phyloP scores from a whole-genome alignment of 129 eudicot species.

The Chrysanthemum lavandulifolium region DNA sequence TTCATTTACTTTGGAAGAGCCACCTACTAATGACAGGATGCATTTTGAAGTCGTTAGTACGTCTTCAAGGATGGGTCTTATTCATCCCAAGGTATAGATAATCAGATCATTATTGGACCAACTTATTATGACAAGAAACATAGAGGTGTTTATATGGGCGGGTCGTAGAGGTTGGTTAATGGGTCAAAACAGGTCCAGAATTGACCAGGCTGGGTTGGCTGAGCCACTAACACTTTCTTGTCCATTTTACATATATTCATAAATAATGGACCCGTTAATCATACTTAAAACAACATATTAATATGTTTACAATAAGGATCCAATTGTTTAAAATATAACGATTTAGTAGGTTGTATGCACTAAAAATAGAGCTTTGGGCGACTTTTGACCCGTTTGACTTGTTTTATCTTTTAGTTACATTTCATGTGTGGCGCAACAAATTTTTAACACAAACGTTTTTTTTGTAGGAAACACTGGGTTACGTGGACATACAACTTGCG shows the following conservation, averaged over 20 bases:
- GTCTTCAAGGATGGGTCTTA: slow-evolving; percentile 73
- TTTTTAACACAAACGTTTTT: no score
- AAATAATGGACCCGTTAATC: background rate
- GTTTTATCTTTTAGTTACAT: background rate
- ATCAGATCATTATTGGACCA: background rate
- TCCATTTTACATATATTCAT: background rate
- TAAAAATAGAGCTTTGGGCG: background rate
- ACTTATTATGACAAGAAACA: background rate
- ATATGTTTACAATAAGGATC: no score
- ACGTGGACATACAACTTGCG: slow-evolving; percentile 62
- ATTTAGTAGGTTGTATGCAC: background rate
- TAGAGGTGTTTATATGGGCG: background rate
- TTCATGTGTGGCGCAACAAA: background rate
- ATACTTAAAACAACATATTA: background rate
- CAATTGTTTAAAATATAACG: no score
- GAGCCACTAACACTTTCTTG: background rate
- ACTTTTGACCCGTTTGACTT: background rate
- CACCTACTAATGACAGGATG: slow-evolving; percentile 71
- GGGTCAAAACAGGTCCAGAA: background rate
- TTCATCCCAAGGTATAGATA: slow-evolving; percentile 72
- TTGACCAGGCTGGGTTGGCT: background rate
- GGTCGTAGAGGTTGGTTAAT: background rate
- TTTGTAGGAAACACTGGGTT: slow-evolving; percentile 78
- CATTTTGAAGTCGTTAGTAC: slow-evolving; percentile 84
- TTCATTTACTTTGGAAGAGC: slow-evolving; percentile 72